Conservation (phyloP, 2,329 filamentous ascomycete genomes). For the Sporothrix curviconia region DNA sequence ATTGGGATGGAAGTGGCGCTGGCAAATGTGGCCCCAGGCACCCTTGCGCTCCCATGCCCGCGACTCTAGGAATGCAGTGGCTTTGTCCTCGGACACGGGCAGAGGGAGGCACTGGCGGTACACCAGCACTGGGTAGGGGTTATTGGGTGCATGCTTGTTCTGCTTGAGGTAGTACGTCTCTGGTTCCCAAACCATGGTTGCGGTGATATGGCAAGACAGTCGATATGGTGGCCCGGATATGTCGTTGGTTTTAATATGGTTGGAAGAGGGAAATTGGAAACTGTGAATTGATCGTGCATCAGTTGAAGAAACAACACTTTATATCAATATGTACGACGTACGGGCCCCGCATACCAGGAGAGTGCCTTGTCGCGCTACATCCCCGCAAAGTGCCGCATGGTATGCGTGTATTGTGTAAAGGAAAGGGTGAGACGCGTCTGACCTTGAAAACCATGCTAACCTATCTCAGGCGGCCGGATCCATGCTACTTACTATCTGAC, state of each 20-base stretch:
- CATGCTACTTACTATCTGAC: too few species aligned
- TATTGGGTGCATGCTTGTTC: slow-evolving; percentile 8
- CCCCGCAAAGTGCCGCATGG: background rate
- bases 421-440: too few species aligned
- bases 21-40: slow-evolving; percentile 3
- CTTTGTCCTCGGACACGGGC: slow-evolving; percentile 4
- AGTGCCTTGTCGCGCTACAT: background rate
- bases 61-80: slow-evolving; percentile 6
- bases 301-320: background rate
- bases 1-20: slow-evolving; percentile 8
- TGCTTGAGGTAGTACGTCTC: slow-evolving; percentile 3
- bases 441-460: too few species aligned
- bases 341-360: background rate
- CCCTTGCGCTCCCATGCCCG: slow-evolving; percentile 8
- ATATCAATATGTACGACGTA: background rate
- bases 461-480: too few species aligned
- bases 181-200: background rate
- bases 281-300: background rate
- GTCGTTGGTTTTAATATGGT: background rate
- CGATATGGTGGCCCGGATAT: background rate
- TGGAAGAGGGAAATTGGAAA: background rate
- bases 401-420: too few species aligned
- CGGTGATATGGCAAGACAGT: background rate
- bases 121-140: background rate
- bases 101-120: slow-evolving; percentile 7